phyloP scores from a whole-genome alignment of 257 asterid species.

The Gynochthodes officinalis region DNA sequence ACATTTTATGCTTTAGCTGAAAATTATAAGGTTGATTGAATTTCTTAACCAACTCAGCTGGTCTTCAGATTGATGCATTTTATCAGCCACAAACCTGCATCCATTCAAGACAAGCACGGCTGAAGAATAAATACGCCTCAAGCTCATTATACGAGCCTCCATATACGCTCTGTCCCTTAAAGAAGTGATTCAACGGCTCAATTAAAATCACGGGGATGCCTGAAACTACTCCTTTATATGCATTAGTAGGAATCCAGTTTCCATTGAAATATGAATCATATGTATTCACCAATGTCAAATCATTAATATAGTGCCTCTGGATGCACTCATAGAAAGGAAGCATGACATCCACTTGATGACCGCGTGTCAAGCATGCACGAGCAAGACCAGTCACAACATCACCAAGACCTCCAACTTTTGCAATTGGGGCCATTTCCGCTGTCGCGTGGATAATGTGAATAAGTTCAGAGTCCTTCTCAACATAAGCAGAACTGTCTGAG shows the following conservation, averaged over 20 bases:
- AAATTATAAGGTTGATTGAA: neutral
- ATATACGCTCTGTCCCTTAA: constrained; percentile 71
- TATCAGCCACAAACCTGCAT: constrained; percentile 59
- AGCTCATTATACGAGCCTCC: constrained; percentile 88
- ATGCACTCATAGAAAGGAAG: constrained; percentile 88
- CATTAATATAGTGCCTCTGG: constrained; percentile 43
- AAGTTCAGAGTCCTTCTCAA: constrained; percentile 56
- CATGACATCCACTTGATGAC: constrained; percentile 70
- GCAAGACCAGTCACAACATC: constrained; percentile 87
- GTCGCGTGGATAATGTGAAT: constrained; percentile 71
- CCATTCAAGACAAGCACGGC: constrained; percentile 95
- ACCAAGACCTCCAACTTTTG: constrained; percentile 91
- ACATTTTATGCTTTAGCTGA: neutral
- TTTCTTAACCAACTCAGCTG: neutral
- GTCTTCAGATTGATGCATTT: neutral
- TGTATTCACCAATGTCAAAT: constrained; percentile 45
- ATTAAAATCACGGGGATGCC: constrained; percentile 60
- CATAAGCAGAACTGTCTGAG: constrained; percentile 28
- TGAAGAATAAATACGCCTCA: constrained; percentile 81
- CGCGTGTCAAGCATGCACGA: constrained; percentile 62
- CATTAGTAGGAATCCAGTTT: constrained; percentile 65
- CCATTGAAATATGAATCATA: constrained; percentile 63
- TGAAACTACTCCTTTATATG: constrained; percentile 57
- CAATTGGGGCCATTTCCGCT: constrained; percentile 89
- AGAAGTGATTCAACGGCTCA: constrained; percentile 69